Evolutionary conservation across 805 yeast genomes (phyloP).

Genomic region (Candida chilensis): DNA sequence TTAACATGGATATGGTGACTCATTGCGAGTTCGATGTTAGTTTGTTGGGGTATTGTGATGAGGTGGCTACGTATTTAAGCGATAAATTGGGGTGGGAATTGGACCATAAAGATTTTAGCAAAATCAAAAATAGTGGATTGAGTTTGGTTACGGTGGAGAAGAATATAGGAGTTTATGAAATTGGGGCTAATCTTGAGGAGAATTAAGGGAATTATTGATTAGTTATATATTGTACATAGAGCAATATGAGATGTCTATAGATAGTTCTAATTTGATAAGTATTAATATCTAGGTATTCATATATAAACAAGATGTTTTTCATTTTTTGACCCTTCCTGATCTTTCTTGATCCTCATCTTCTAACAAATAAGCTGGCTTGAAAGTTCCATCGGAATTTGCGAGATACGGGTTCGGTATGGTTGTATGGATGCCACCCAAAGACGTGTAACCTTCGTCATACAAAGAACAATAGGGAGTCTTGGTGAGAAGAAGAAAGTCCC

Average conservation of each 20-base stretch:
- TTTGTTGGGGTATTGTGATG: constrained; percentile 76
- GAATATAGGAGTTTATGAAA: not conserved
- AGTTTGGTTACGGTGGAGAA: not conserved
- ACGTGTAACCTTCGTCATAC: constrained; percentile 82
- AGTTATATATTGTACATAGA: no score
- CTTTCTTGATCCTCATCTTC: constrained; percentile 55
- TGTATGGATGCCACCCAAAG: constrained; percentile 70
- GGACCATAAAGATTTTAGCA: constrained; percentile 40
- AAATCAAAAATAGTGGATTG: constrained; percentile 8
- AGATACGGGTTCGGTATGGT: constrained; percentile 69
- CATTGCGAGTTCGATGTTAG: constrained; percentile 77
- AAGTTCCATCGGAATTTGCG: constrained; percentile 12
- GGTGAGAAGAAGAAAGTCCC: constrained; percentile 66
- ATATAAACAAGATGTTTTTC: no score
- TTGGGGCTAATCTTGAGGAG: no score
- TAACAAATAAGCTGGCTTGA: constrained; percentile 49
- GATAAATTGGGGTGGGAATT: constrained; percentile 49
- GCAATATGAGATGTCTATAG: no score
- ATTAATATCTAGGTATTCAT: no score
- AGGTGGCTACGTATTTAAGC: constrained; percentile 59
- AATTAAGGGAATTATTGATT: no score
- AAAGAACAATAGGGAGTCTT: constrained; percentile 62
- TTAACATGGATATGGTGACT: constrained; percentile 66
- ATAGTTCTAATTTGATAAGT: no score
- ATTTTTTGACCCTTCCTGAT: constrained; percentile 15